Conservation (phyloP, 495 filamentous ascomycete species). For the Trichocladium antarcticum region DNA sequence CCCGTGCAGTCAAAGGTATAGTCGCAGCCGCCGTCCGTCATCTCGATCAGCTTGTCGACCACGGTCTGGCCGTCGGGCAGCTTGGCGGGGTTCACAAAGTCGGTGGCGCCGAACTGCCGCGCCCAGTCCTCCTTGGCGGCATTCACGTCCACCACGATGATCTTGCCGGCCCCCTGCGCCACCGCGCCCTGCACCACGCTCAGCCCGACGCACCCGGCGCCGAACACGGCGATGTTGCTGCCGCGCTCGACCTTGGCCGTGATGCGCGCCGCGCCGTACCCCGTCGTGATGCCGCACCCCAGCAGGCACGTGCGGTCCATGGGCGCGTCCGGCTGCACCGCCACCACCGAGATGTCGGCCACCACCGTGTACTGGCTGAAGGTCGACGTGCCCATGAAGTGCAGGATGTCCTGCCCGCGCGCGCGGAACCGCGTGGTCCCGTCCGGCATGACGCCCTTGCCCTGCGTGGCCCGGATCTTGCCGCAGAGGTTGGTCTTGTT, state of each 20-base stretch:
- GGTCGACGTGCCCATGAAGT: constrained; percentile 99
- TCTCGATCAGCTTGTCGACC: constrained; percentile 83
- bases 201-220: constrained; percentile 89
- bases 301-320: constrained; percentile 94
- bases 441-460: constrained; percentile 93
- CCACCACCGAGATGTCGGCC: constrained; percentile 94
- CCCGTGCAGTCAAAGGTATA: constrained; percentile 99
- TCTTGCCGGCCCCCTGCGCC: constrained; percentile 72
- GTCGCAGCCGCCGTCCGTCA: constrained; percentile 98
- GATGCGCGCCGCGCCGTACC: constrained; percentile 89
- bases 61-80: constrained; percentile 62
- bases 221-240: constrained; percentile 86
- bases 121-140: constrained; percentile 84
- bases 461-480: constrained; percentile 96
- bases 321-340: constrained; percentile 79
- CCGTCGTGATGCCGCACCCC: constrained; percentile 96
- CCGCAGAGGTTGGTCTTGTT: constrained; percentile 99
- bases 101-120: constrained; percentile 86
- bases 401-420: constrained; percentile 84
- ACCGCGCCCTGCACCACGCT: constrained; percentile 92
- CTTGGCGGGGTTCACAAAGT: constrained; percentile 90
- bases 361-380: constrained; percentile 99
- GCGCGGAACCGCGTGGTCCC: constrained; percentile 91
- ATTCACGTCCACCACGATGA: constrained; percentile 95
- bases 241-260: constrained; percentile 86